Conservation (phyloP, 148 eudicot genomes). For the Rhododendron griersonianum region DNA sequence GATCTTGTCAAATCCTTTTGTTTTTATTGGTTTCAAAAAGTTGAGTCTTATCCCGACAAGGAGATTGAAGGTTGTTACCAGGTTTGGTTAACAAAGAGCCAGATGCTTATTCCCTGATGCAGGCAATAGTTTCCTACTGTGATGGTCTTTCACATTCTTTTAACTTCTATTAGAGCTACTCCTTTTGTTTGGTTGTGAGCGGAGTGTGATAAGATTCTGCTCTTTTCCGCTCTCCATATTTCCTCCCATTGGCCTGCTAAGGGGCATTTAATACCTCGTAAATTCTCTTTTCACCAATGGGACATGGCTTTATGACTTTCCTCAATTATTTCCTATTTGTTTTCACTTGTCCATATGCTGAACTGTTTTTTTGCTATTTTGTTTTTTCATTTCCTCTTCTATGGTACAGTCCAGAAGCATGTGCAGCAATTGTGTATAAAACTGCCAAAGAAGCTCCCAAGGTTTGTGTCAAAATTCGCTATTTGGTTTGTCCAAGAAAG, state of each 20-base stretch:
- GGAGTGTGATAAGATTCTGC: not conserved
- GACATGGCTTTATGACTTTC: not conserved
- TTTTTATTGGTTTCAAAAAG: not conserved
- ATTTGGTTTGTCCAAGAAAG: slow-evolving; percentile 2
- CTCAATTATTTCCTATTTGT: not conserved
- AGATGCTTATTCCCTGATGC: not conserved
- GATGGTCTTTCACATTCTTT: not conserved
- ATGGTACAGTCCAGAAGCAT: slow-evolving; percentile 80
- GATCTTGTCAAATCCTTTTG: not conserved
- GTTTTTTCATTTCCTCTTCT: slow-evolving; percentile 12
- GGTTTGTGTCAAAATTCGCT: slow-evolving; percentile 32
- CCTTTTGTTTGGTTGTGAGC: not conserved
- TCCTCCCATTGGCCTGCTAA: not conserved
- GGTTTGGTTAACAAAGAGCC: not conserved
- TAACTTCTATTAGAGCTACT: not conserved
- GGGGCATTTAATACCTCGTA: not conserved
- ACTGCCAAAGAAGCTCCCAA: slow-evolving; percentile 79
- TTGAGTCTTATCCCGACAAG: not conserved
- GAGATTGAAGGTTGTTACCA: not conserved
- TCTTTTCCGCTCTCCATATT: not conserved
- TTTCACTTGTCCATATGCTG: not conserved
- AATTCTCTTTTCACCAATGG: not conserved
- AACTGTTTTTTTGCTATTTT: not conserved
- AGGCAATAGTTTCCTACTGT: not conserved
- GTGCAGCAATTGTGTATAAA: slow-evolving; percentile 93